Evolutionary conservation across 2,329 filamentous ascomycete species (phyloP), one percentile per base, ranked within the genome.

Genomic region (Sphaceloma murrayae): DNA sequence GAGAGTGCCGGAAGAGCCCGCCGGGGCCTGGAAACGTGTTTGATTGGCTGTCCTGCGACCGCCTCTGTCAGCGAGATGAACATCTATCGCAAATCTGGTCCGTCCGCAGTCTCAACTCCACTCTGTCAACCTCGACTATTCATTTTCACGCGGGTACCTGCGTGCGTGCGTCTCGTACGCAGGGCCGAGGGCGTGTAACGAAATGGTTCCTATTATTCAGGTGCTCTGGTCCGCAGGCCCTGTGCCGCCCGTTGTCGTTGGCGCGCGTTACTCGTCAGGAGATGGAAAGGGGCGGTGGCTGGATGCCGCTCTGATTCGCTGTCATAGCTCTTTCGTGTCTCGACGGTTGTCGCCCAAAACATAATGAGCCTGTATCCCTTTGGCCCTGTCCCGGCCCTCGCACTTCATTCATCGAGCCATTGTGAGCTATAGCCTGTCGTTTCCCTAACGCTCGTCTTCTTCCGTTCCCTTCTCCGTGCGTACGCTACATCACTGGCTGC

Each of bases 361-460:
- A 40, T 40, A 40, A 40, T 40, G 36, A 40, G 36, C 36, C 36
- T 40, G 30, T 40, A 40, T 40, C 36, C 36, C 24, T 29, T 40
- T 29, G 26, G 36, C 24, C 27, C 36, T 13, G 11, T 26, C 27
- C n/a, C n/a, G n/a, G n/a, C n/a, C n/a, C n/a, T n/a, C n/a, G n/a
- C n/a, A n/a, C n/a, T n/a, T n/a, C n/a, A n/a, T n/a, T n/a, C n/a
- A n/a, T n/a, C n/a, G n/a, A n/a, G n/a, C n/a, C n/a, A n/a, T n/a
- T 11, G 36, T 40, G n/a, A 27, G 36, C 36, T 30, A 40, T 40
- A 40, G 36, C 36, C 36, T 40, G 36, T 40, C 36, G 24, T 40
- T 40, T 40, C 24, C 24, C 27, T 19, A 40, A 40, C 36, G 36
- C 36, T 40, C 24, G n/a, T 30, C 36, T 40, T 40, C 36, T 40